Evolutionary conservation across 2,329 filamentous ascomycete genomes (phyloP), one percentile per base, ranked within the genome.

Genomic region (Nemania abortiva): DNA sequence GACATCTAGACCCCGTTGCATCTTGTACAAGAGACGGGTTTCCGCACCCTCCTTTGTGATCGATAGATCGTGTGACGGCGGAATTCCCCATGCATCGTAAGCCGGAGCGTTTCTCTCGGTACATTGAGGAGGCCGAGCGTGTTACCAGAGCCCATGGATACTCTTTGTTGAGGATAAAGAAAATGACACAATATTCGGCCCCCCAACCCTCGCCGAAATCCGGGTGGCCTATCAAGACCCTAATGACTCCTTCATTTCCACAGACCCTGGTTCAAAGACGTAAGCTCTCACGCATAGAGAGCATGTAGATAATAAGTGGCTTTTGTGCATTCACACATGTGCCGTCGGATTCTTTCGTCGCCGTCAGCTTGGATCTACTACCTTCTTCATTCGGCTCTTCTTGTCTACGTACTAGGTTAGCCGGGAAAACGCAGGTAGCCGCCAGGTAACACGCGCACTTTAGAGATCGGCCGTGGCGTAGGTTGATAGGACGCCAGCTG

Each of bases 361-460:
- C 34, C 58, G 57, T 63, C 63, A 63, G 66, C 63, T 49, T 63
- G n/a, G 24, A 42, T 63, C 27, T 66, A 66, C 63, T 61, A 65
- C 66, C 66, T 69, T 66, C 66, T 69, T 22, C 24, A 58, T 69
- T 66, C 37, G 54, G 58, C 20, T 39, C 6, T 7, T 34, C 39
- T 52, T 50, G 13, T 11, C 39, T 42, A 42, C 39, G 13, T 58
- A 2, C 42, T 29, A 34, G 52, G 13, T 47, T 18, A 27, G 24
- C 24, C 5, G 24, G 24, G 2, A 27, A 60, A 24, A 20, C 31
- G 39, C 29, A 60, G 56, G 65, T 52, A 37, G 42, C 31, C n/a
- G 22, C 31, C 7, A 57, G 29, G 56, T 39, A 45, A 64, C 29
- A 53, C 20, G 39, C 42, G 22, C 50, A 22, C 20, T 49, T 49